Conservation (phyloP, 345 rosid genomes). For the Salix udensis region DNA sequence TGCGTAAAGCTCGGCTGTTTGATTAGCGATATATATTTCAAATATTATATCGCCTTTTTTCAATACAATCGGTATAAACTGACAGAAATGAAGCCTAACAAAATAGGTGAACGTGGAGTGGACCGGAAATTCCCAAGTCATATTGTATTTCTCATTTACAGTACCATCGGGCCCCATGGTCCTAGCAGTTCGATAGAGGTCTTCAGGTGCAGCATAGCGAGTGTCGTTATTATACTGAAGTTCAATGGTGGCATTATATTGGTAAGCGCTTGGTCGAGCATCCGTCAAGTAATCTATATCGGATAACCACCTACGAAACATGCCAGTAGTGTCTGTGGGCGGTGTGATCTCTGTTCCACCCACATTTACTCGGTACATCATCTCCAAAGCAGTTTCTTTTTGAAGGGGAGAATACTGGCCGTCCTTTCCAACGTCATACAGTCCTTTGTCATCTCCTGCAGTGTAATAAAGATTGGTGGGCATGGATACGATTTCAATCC, state of each 20-base stretch:
- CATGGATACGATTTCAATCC: constrained; percentile 39
- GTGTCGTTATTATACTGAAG: no score
- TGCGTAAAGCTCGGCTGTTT: background rate
- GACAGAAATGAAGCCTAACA: constrained; percentile 3
- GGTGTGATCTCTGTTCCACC: background rate
- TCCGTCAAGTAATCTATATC: no score
- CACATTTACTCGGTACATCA: constrained; percentile 28
- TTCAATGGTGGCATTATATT: rapidly evolving
- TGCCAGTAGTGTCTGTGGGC: background rate
- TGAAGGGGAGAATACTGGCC: background rate
- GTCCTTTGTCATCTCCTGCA: no score
- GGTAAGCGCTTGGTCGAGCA: background rate
- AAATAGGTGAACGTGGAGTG: constrained; percentile 3
- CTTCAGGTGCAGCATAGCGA: constrained; percentile 6
- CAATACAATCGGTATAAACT: constrained; percentile 10
- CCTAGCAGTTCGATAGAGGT: background rate
- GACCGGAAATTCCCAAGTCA: constrained; percentile 14
- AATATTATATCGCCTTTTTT: constrained; percentile 8
- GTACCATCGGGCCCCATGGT: background rate
- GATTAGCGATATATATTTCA: constrained; percentile 22
- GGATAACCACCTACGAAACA: constrained; percentile 34
- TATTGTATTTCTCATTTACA: background rate
- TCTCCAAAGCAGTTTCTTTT: constrained; percentile 19
- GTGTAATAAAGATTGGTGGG: constrained; percentile 28
- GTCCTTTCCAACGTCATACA: no score